phyloP scores from a whole-genome alignment of 2,329 filamentous ascomycete species.

The Apiospora aurea region DNA sequence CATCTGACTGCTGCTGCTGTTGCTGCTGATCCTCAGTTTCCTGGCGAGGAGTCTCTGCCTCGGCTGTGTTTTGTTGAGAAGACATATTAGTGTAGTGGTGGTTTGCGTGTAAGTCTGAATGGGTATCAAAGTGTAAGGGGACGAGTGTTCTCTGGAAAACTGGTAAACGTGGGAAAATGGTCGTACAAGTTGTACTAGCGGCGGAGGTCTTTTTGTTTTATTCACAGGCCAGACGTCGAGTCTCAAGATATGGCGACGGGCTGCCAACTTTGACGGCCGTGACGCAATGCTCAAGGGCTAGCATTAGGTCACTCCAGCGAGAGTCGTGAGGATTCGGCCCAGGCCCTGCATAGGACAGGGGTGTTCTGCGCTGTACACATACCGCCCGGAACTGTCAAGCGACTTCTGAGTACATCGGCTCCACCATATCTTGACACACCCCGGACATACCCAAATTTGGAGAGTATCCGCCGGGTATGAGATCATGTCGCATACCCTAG shows the following conservation, averaged over 20 bases:
- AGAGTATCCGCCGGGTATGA: constrained; percentile 10
- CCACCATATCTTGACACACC: constrained; percentile 18
- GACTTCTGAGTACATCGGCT: constrained; percentile 21
- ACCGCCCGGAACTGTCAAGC: constrained; percentile 15
- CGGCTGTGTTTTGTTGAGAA: constrained; percentile 17
- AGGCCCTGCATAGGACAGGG: constrained; percentile 15
- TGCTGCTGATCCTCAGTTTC: constrained; percentile 30
- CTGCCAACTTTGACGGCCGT: constrained; percentile 8
- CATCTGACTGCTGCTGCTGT: constrained; percentile 25
- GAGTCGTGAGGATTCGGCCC: not conserved
- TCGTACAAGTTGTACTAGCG: constrained; percentile 5
- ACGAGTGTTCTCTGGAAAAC: not conserved
- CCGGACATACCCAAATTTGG: constrained; percentile 13
- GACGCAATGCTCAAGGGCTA: constrained; percentile 10
- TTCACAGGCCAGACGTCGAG: not conserved
- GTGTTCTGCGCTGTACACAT: not conserved
- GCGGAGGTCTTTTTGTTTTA: constrained; percentile 12
- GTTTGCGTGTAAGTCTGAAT: constrained; percentile 4
- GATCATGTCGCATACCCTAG: constrained; percentile 21
- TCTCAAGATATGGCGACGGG: not conserved
- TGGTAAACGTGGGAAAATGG: constrained; percentile 7
- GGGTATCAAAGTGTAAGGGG: not conserved
- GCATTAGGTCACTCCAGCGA: constrained; percentile 6
- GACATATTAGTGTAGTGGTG: constrained; percentile 18
- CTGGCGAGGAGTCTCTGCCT: not conserved